A percentile compares a stretch with the other conserved stretches of the same genome.
Evolutionary conservation across 1,284 basidiomycete species (phyloP).

Genomic region (Ustilago cynodontis): DNA sequence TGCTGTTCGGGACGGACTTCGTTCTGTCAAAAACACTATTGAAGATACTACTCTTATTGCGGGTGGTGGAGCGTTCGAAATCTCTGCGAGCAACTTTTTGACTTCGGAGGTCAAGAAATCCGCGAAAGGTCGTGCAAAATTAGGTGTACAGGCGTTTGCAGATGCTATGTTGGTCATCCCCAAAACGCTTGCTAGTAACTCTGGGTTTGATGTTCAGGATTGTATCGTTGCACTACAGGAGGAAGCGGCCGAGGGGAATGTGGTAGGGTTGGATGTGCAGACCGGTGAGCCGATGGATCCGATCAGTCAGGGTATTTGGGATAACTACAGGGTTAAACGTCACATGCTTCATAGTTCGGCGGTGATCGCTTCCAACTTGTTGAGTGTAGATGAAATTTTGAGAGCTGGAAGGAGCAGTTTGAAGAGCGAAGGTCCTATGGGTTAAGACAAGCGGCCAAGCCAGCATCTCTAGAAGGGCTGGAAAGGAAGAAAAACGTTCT

Average conservation of each 20-base stretch:
- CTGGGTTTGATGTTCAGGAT: slow-evolving; percentile 97
- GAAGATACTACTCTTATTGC: slow-evolving; percentile 91
- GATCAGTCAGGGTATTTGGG: slow-evolving; percentile 94
- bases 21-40: slow-evolving; percentile 95
- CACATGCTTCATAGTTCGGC: slow-evolving; percentile 98
- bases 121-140: slow-evolving; percentile 95
- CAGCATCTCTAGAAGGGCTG: too few species aligned
- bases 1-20: slow-evolving; percentile 93
- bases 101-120: slow-evolving; percentile 79
- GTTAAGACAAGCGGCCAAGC: too few species aligned
- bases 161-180: slow-evolving; percentile 89
- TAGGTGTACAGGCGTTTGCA: slow-evolving; percentile 97
- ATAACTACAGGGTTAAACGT: slow-evolving; percentile 98
- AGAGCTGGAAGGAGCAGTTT: slow-evolving; percentile 77
- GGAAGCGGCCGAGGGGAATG: slow-evolving; percentile 81
- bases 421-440: slow-evolving; percentile 62
- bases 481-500: too few species aligned
- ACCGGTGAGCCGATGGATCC: slow-evolving; percentile 98
- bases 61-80: slow-evolving; percentile 96
- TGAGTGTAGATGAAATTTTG: slow-evolving; percentile 95
- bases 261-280: slow-evolving; percentile 90
- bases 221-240: slow-evolving; percentile 91
- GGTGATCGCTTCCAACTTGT: slow-evolving; percentile 94
- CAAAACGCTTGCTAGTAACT: slow-evolving; percentile 95
- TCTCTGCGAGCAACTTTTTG: slow-evolving; percentile 89